phyloP scores from a whole-genome alignment of 2,329 filamentous ascomycete species.

The Metarhizium rileyi region DNA sequence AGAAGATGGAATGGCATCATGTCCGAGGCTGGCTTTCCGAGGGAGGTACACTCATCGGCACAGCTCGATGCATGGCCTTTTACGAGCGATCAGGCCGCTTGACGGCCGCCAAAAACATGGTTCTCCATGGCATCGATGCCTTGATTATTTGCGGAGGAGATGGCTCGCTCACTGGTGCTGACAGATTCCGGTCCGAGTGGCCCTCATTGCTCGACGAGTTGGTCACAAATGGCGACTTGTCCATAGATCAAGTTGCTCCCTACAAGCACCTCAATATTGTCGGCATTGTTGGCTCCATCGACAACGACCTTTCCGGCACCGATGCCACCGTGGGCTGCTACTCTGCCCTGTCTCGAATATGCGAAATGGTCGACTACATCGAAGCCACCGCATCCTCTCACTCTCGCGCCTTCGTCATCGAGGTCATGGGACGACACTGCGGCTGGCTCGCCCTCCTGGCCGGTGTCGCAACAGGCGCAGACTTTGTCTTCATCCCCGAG shows the following conservation, averaged over 20 bases:
- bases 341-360: constrained; percentile 85
- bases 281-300: constrained; percentile 90
- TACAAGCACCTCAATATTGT: constrained; percentile 92
- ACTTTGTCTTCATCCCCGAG: constrained; percentile 96
- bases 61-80: constrained; percentile 86
- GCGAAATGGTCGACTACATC: constrained; percentile 92
- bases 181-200: constrained; percentile 90
- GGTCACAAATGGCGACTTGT: constrained; percentile 62
- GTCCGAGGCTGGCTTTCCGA: constrained; percentile 91
- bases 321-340: constrained; percentile 97
- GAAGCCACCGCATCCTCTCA: constrained; percentile 92
- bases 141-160: constrained; percentile 96
- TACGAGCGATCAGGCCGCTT: constrained; percentile 79
- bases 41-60: constrained; percentile 92
- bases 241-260: constrained; percentile 58
- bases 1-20: constrained; percentile 81
- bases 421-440: constrained; percentile 97
- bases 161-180: constrained; percentile 89
- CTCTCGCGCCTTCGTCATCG: constrained; percentile 91
- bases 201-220: constrained; percentile 79
- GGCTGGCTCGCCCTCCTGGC: constrained; percentile 97
- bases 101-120: constrained; percentile 85
- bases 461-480: constrained; percentile 86
- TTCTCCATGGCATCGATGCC: constrained; percentile 86
- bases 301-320: constrained; percentile 95